These are phyloP conservation scores for Caloboletus inedulis DNA, from an alignment of 1,284 basidiomycete genomes.

Conservation along the genomic window DNA sequence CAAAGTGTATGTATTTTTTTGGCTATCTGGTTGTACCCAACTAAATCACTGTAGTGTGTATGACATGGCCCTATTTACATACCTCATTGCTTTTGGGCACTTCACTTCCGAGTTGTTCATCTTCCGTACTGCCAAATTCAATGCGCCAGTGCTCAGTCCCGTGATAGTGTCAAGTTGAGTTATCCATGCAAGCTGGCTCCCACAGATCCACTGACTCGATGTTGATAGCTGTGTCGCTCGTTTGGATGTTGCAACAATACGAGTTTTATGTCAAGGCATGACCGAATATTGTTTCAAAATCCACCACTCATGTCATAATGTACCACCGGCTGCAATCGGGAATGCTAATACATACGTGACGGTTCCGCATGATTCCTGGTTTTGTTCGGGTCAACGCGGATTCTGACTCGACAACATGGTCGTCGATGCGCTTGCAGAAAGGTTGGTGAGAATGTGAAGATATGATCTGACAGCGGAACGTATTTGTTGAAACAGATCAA, in stretches of 20 bases:
- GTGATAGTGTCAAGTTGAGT: constrained; percentile 85
- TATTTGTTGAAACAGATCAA: constrained; percentile 16
- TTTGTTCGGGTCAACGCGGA: constrained; percentile 15
- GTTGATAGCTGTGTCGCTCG: constrained; percentile 57
- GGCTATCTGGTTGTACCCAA: not conserved
- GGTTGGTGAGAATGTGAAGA: not conserved
- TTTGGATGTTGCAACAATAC: constrained; percentile 83
- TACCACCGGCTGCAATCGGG: not conserved
- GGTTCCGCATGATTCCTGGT: not conserved
- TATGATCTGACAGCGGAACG: constrained; percentile 3
- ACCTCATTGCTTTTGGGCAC: constrained; percentile 87
- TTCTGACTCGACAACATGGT: not conserved
- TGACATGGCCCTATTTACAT: constrained; percentile 84
- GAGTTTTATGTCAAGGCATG: constrained; percentile 57
- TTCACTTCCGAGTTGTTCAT: constrained; percentile 85
- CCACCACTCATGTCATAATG: not conserved
- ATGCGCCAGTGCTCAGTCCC: constrained; percentile 67
- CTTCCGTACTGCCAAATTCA: constrained; percentile 74
- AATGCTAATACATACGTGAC: constrained; percentile 3
- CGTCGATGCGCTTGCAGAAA: not conserved
- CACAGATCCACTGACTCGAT: constrained; percentile 10
- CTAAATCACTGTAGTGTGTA: constrained; percentile 65
- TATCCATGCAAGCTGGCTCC: not conserved
- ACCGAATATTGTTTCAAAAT: constrained; percentile 5
- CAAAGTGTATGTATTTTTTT: constrained; percentile 57